Evolutionary conservation across 495 filamentous ascomycete species (phyloP), one percentile per base, ranked within the genome.

Genomic region (Hypoxylon lienhwacheense): DNA sequence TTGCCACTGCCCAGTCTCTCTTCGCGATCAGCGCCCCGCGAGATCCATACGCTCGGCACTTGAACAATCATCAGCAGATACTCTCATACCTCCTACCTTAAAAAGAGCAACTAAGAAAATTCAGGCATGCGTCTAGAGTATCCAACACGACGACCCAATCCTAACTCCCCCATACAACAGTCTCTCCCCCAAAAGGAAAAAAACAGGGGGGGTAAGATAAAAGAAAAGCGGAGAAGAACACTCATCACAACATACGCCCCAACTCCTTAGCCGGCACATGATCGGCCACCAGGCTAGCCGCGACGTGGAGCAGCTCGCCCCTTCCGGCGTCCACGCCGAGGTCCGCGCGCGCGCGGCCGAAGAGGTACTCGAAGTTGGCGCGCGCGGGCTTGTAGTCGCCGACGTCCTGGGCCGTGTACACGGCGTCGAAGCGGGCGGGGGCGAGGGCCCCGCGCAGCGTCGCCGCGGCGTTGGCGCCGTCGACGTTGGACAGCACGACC

Each of bases 341-440:
- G 5, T 80, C 76, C n/a, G 59, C 51, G 62, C 78, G 67, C 12
- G 81, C 75, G 7, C 78, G 72, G 10, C 51, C 41, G 16, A 89
- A 71, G 67, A 90, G 66, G 49, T 86, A 87, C 43, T 75, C 66
- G 58, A 92, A 95, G 56, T 90, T 91, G 24, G 53, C 50, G 25
- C 72, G 61, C 48, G 77, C 73, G 0, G 89, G 89, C 73, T 92
- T 93, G 66, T 92, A 93, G 5, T 71, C 74, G 7, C 89, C 87
- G 25, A 91, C 81, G 32, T 85, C 79, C 71, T 91, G 76, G 6
- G 89, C 89, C 11, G 88, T 90, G 66, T 85, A 83, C 15, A 89
- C 73, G 10, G 77, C 77, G 59, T 89, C 86, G 49, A 92, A 91
- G 3, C 51, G 36, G 0, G 71, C 72, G 19, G 61, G 59, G 5